Evolutionary conservation across 176 grass and related monocot species (phyloP).

Genomic region (Metroxylon sagu): DNA sequence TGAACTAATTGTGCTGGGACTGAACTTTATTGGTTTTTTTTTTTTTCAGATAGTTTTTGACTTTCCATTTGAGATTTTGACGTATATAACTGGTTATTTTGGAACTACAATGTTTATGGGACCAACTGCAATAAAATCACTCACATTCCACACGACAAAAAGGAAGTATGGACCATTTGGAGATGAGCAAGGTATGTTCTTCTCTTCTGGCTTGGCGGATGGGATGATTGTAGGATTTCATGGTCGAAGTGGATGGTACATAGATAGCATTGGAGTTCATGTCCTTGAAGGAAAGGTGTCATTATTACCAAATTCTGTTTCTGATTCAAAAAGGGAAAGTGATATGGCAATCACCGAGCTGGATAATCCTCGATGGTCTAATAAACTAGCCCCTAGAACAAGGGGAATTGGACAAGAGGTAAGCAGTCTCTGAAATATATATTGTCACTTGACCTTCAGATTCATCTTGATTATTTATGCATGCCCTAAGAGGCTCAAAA

Average conservation of each 20-base stretch:
- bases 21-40: background rate
- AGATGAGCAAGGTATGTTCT: slow-evolving; percentile 70
- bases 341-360: slow-evolving; percentile 5
- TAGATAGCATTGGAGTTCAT: slow-evolving; percentile 82
- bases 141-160: slow-evolving; percentile 87
- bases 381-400: slow-evolving; percentile 31
- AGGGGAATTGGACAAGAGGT: slow-evolving; percentile 56
- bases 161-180: slow-evolving; percentile 69
- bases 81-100: slow-evolving; percentile 77
- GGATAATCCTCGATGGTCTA: slow-evolving; percentile 20
- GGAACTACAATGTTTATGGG: slow-evolving; percentile 71
- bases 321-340: background rate
- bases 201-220: slow-evolving; percentile 64
- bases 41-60: slow-evolving; percentile 53
- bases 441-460: background rate
- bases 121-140: slow-evolving; percentile 58
- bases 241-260: slow-evolving; percentile 63
- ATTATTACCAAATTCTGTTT: slow-evolving; percentile 10
- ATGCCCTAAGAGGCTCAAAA: too few species aligned
- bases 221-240: slow-evolving; percentile 73
- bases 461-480: too few species aligned
- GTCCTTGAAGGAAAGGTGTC: slow-evolving; percentile 81
- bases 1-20: background rate
- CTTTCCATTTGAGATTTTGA: slow-evolving; percentile 78
- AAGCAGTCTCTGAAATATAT: background rate